Percentiles rank a stretch among this genome's conserved stretches.
These are phyloP conservation scores for Xylaria sp. DNA, from an alignment of 2,329 filamentous ascomycete genomes.

Conservation along the genomic window DNA sequence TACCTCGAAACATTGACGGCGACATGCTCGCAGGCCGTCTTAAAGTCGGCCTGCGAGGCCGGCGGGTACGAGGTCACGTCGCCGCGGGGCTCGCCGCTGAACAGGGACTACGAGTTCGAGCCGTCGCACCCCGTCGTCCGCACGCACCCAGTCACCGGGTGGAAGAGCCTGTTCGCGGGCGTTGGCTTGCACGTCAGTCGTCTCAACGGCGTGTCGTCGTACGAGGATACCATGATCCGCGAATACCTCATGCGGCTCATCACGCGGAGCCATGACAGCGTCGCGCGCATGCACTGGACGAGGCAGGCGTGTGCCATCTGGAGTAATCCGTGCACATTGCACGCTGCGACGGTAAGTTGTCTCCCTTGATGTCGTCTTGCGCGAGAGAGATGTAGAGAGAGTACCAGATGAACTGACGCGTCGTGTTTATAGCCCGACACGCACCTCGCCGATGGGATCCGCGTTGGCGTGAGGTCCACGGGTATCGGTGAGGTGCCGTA, in stretches of 20 bases:
- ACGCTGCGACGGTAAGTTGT: conserved; percentile 48
- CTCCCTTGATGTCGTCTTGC: conserved; percentile 3
- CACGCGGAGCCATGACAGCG: conserved; percentile 53
- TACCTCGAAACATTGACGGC: conserved; percentile 60
- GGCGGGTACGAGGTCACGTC: conserved; percentile 55
- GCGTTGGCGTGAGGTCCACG: conserved; percentile 51
- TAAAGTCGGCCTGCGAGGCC: conserved; percentile 51
- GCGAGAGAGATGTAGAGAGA: neutral
- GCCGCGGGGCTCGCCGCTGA: conserved; percentile 60
- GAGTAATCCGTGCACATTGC: conserved; percentile 50
- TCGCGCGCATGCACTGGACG: conserved; percentile 55
- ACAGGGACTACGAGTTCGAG: conserved; percentile 59
- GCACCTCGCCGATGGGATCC: conserved; percentile 46
- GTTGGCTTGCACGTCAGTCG: conserved; percentile 50
- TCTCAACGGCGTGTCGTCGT: conserved; percentile 51
- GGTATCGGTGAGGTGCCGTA: conserved; percentile 54
- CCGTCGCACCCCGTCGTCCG: conserved; percentile 66
- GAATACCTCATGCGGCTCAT: conserved; percentile 52
- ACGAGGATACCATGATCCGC: conserved; percentile 52
- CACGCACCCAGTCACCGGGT: conserved; percentile 71
- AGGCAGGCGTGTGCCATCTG: conserved; percentile 53
- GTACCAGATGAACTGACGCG: conserved; percentile 11
- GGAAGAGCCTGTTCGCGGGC: conserved; percentile 57
- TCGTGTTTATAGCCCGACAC: conserved; percentile 45
- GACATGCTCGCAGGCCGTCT: conserved; percentile 53